Evolutionary conservation across 1,284 basidiomycete species (phyloP).

Genomic region (Omphalotus olearius): DNA sequence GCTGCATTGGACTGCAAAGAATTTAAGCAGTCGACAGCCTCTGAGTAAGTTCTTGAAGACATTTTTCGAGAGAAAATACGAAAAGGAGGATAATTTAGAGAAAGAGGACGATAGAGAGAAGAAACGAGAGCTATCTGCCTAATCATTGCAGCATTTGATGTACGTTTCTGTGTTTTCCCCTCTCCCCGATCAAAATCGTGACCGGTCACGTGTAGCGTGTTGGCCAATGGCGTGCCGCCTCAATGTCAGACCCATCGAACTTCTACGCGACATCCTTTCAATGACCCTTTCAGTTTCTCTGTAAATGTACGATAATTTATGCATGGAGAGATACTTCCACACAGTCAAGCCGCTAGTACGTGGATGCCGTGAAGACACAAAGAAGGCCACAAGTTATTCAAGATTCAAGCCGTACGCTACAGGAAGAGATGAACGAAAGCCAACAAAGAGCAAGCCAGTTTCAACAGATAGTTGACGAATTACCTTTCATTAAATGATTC

Average conservation of each 20-base stretch:
- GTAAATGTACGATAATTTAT: slow-evolving; percentile 1
- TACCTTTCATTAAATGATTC: not conserved
- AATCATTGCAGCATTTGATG: slow-evolving; percentile 2
- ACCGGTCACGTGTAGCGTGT: slow-evolving; percentile 1
- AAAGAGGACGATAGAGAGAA: slow-evolving; percentile 16
- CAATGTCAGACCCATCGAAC: too few species aligned
- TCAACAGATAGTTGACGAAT: not conserved
- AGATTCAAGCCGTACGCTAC: slow-evolving; percentile 13
- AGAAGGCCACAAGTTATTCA: not conserved
- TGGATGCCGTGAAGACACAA: not conserved
- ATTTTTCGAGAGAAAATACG: slow-evolving; percentile 31
- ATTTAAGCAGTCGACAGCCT: slow-evolving; percentile 88
- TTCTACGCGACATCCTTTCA: not conserved
- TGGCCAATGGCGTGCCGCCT: not conserved
- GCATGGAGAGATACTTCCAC: slow-evolving; percentile 9
- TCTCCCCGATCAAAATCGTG: not conserved
- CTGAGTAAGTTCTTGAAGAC: slow-evolving; percentile 63
- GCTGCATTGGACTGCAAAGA: slow-evolving; percentile 94
- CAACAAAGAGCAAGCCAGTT: not conserved
- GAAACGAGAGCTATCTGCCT: slow-evolving; percentile 11
- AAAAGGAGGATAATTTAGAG: slow-evolving; percentile 15
- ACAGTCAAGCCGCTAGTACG: not conserved
- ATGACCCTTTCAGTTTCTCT: slow-evolving; percentile 1
- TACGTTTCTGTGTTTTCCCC: not conserved
- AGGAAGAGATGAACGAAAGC: not conserved